Base-by-base conservation (phyloP, 2,329 filamentous ascomycete species). In the Pseudopyrenochaeta lycopersici region DNA sequence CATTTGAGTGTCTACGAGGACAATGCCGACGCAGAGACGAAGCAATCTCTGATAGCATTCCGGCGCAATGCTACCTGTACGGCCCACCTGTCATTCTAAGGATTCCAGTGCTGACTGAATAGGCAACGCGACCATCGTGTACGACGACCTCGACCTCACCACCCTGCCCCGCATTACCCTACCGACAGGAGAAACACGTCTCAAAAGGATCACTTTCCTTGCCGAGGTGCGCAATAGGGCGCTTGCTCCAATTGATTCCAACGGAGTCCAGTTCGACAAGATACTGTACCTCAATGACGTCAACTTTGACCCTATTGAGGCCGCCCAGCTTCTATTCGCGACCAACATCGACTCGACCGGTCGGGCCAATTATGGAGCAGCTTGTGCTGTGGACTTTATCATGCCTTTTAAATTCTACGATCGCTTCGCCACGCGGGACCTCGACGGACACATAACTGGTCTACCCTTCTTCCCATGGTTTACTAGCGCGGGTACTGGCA, bases 1-100 rank as follows among this genome's bases (percentile, higher is more conserved):
- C 90, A 87, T 67, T 73, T 92, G 49, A 90, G 88, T 72, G 84
- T 92, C 29, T 92, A 91, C 71, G 89, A 90, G 68, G 89, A 90
- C 64, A 85, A 90, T 66, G 84, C 88, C 29, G 87, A 87, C 1
- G 75, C 80, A 1, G 75, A 79, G 27, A 86, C 85, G 14, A 79
- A 79, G 51, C 71, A 76, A 30, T 86, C 88, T 0, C 76, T 92
- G 49, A 65, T 76, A 27, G 72, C 77, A 2, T 80, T 91, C 40
- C 80, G 82, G 49, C 67, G 74, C n/a, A 79, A 77, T 49, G 74
- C 85, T 14, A 70, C 75, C 18, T 82, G 82, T 81, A 59, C 36
- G 58, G 40, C 15, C 55, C 35, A 4, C 14, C 4, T 6, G 1
- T 7, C 14, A 21, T 11, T 21, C 12, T 12, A 21, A 12, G 32